Percentiles rank a stretch among this genome's conserved stretches.
Conservation (phyloP, 2,329 filamentous ascomycete genomes). For the Bipolaris sorokiniana region DNA sequence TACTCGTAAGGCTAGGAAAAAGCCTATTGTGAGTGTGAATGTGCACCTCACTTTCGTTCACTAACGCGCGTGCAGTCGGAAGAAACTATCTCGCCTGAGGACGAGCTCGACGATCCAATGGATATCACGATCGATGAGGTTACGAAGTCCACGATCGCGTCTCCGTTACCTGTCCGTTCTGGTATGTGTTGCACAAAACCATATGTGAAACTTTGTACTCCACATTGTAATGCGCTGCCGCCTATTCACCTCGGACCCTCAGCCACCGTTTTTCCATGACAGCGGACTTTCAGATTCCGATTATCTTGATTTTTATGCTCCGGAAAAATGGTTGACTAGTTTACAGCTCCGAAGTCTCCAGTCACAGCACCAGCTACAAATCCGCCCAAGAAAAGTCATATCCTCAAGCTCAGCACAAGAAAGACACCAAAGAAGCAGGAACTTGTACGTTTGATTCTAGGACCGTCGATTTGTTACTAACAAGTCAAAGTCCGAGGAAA, state of each 20-base stretch:
- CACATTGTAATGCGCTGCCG: conserved; percentile 1
- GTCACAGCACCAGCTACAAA: conserved; percentile 15
- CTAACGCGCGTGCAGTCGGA: conserved; percentile 31
- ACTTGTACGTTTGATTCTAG: conserved; percentile 21
- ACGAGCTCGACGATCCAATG: conserved; percentile 36
- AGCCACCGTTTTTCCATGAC: neutral
- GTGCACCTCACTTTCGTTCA: neutral
- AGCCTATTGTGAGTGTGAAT: conserved; percentile 35
- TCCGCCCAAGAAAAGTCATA: conserved; percentile 30
- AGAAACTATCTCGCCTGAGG: conserved; percentile 39
- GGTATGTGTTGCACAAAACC: conserved; percentile 30
- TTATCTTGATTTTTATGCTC: too few species aligned
- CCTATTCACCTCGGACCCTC: neutral
- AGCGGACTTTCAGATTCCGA: neutral
- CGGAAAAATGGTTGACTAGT: neutral
- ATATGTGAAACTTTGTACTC: conserved; percentile 9
- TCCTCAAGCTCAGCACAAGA: conserved; percentile 28
- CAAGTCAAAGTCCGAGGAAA: conserved; percentile 28
- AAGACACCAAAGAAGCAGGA: conserved; percentile 34
- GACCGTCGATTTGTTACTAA: conserved; percentile 12
- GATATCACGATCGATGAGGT: conserved; percentile 22
- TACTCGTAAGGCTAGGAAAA: conserved; percentile 37
- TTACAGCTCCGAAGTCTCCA: conserved; percentile 21
- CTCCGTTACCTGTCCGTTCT: conserved; percentile 33
- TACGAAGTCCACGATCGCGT: conserved; percentile 20